phyloP scores from a whole-genome alignment of 1,284 basidiomycete species.

The Tilletiopsis washingtonensis region DNA sequence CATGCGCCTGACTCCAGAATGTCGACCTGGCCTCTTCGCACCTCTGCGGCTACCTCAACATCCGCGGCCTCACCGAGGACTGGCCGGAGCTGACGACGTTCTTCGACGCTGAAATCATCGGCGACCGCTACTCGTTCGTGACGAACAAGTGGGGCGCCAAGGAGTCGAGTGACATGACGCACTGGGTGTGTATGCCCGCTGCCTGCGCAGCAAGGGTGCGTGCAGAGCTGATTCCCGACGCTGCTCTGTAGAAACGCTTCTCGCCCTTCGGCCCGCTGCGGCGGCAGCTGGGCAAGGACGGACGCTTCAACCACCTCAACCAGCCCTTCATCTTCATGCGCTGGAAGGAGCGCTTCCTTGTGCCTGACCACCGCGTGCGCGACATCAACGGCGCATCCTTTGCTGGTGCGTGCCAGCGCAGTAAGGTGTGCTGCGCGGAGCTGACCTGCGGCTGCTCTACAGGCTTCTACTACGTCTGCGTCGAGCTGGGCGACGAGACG shows the following conservation, averaged over 20 bases:
- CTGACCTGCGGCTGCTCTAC: too few relatives aligned
- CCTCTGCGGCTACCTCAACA: constrained; percentile 44
- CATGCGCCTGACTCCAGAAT: too few relatives aligned
- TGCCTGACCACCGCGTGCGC: constrained; percentile 83
- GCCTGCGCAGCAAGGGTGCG: not conserved
- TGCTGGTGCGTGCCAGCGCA: too few relatives aligned
- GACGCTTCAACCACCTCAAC: constrained; percentile 28
- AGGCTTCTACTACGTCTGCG: constrained; percentile 71
- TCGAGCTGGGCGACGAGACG: constrained; percentile 55
- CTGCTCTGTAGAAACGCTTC: constrained; percentile 18
- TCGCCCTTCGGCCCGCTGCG: constrained; percentile 28
- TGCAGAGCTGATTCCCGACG: not conserved
- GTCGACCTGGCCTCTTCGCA: constrained; percentile 38
- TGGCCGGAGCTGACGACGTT: constrained; percentile 46
- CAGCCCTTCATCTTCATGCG: constrained; percentile 66
- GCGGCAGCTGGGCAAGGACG: constrained; percentile 15
- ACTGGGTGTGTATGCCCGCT: constrained; percentile 18
- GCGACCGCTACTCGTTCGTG: constrained; percentile 29
- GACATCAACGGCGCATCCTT: constrained; percentile 94
- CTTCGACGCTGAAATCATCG: constrained; percentile 46
- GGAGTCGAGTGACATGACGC: constrained; percentile 38
- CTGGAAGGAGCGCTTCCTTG: constrained; percentile 92
- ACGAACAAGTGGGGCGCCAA: constrained; percentile 44
- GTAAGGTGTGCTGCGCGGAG: too few relatives aligned
- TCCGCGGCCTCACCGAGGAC: constrained; percentile 43